Conservation (phyloP, 139 green algal species). For the Pleodorina starrii region DNA sequence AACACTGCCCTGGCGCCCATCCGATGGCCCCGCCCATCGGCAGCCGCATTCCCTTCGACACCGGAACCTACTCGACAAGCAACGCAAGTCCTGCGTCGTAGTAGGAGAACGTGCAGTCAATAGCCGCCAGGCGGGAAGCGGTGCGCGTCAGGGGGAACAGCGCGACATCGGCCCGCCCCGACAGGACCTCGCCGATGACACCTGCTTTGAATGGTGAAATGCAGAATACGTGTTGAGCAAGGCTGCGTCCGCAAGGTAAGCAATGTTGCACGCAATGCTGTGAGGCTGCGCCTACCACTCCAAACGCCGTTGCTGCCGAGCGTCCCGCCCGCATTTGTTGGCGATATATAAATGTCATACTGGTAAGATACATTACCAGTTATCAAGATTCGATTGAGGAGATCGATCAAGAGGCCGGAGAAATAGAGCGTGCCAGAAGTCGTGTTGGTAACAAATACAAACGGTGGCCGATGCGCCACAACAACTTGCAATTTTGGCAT, state of each 20-base stretch:
- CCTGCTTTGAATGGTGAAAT: conserved; percentile 18
- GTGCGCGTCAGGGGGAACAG: conserved; percentile 58
- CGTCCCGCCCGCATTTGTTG: conserved; percentile 5
- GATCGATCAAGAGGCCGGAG: conserved; percentile 4
- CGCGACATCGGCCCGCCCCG: conserved; percentile 31
- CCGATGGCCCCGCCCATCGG: too few relatives aligned
- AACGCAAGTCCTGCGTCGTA: conserved; percentile 7
- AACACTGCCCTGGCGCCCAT: too few relatives aligned
- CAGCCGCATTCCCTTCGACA: too few relatives aligned
- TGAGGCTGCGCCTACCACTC: conserved; percentile 12
- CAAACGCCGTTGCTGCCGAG: not conserved
- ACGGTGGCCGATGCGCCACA: conserved; percentile 19
- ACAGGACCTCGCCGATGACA: conserved; percentile 48
- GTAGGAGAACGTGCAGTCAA: conserved; percentile 36
- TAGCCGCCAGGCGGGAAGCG: not conserved
- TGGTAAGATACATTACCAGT: not conserved
- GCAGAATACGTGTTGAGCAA: too few relatives aligned
- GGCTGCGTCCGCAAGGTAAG: too few relatives aligned
- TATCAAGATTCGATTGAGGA: not conserved
- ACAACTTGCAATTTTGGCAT: conserved; percentile 4
- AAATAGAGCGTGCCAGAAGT: not conserved
- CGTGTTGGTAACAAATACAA: not conserved
- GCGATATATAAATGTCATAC: not conserved
- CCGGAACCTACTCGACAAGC: not conserved
- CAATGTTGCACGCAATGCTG: not conserved